These are phyloP conservation scores for Solanum dulcamara DNA, from an alignment of 257 asterid genomes.

Conservation along the genomic window DNA sequence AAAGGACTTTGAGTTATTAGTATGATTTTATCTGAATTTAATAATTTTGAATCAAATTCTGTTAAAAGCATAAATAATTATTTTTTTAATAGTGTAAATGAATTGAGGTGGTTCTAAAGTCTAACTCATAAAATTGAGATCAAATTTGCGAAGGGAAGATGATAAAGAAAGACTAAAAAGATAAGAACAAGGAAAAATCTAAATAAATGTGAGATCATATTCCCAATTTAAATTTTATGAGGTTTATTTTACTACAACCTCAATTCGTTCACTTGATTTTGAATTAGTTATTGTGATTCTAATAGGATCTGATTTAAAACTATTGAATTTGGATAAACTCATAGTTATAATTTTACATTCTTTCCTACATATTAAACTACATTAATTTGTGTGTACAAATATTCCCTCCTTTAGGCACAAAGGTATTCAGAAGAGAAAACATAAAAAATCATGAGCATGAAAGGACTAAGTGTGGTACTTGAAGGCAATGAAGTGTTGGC, in stretches of 20 bases:
- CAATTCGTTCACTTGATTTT: not conserved
- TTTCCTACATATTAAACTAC: not conserved
- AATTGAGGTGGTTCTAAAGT: not conserved
- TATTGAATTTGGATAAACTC: not conserved
- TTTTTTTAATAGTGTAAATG: not conserved
- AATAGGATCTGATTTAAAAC: too few relatives aligned
- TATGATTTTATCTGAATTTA: not conserved
- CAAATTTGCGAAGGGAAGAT: too few relatives aligned
- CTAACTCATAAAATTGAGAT: not conserved
- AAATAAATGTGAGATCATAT: too few relatives aligned
- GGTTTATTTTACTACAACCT: not conserved
- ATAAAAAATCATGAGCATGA: constrained; percentile 44
- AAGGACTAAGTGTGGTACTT: constrained; percentile 65
- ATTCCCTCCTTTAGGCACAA: not conserved
- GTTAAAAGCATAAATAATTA: not conserved
- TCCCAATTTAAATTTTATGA: not conserved
- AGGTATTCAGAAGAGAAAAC: not conserved
- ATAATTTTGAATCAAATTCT: not conserved
- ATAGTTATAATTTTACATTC: too few relatives aligned
- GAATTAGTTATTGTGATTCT: not conserved
- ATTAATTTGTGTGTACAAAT: not conserved
- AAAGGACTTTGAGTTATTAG: not conserved
- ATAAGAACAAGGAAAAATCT: too few relatives aligned
- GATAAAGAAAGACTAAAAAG: too few relatives aligned
- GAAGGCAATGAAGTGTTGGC: constrained; percentile 24